phyloP scores from a whole-genome alignment of 169 alveolate genomes.

The Eimeria brunetti region DNA sequence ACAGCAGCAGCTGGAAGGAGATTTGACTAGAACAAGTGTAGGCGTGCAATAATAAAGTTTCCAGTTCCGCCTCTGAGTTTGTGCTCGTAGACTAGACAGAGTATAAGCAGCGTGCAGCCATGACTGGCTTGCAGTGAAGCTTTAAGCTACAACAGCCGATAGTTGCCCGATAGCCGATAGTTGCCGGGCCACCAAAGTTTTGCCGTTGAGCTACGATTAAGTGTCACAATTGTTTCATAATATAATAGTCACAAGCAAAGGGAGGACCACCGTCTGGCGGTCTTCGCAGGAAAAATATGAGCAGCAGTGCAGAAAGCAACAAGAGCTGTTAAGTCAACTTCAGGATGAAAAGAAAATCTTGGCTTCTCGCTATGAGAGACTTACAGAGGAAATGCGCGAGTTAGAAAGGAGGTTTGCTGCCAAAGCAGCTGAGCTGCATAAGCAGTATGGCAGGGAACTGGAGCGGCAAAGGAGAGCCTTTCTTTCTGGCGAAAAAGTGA shows the following conservation, averaged over 20 bases:
- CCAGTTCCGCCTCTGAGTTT: not conserved
- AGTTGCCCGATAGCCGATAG: no score
- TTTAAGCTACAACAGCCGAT: not conserved
- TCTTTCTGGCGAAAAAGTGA: constrained; percentile 61
- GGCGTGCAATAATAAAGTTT: not conserved
- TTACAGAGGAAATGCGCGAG: constrained; percentile 65
- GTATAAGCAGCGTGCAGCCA: not conserved
- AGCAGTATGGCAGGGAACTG: constrained; percentile 55
- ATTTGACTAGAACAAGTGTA: constrained; percentile 2
- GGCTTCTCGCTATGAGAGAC: constrained; percentile 21
- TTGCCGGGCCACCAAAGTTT: not conserved
- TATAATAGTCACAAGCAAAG: not conserved
- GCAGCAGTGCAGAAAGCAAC: constrained; percentile 47
- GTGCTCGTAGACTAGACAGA: not conserved
- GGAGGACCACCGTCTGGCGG: not conserved
- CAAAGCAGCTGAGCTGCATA: constrained; percentile 43
- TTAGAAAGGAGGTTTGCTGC: constrained; percentile 37
- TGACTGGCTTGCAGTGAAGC: not conserved
- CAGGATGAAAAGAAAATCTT: constrained; percentile 67
- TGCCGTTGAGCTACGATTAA: not conserved
- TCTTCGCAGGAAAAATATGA: constrained; percentile 69
- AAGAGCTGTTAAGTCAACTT: constrained; percentile 23
- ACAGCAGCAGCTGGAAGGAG: constrained; percentile 29
- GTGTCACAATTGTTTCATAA: not conserved
- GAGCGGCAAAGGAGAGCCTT: constrained; percentile 64